A percentile compares a stretch with the other conserved stretches of the same genome.
Conservation (phyloP, 163 green algal species). For the Prototheca wickerhamii region DNA sequence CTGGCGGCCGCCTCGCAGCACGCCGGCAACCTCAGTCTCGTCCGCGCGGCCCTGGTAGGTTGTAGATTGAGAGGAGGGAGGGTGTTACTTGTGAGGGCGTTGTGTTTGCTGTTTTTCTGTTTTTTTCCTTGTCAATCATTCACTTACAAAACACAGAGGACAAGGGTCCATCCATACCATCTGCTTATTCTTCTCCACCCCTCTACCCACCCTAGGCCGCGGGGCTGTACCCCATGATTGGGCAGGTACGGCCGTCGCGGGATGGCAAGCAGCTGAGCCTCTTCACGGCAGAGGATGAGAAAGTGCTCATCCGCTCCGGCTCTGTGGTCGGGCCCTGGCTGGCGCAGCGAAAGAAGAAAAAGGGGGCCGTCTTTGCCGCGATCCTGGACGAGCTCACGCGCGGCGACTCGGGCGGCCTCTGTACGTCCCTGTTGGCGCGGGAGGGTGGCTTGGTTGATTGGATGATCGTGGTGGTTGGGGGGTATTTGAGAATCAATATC, state of each 20-base stretch:
- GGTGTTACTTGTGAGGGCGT: not conserved
- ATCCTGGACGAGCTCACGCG: no score
- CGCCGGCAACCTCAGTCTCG: constrained; percentile 28
- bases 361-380: no score
- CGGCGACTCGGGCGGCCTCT: no score
- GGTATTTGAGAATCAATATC: no score
- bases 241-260: constrained; percentile 19
- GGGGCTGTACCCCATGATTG: constrained; percentile 45
- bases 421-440: no score
- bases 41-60: constrained; percentile 49
- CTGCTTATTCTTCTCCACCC: not conserved
- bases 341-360: no score
- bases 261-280: constrained; percentile 12
- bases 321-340: no score
- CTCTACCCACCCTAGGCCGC: constrained; percentile 11
- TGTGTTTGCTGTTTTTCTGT: not conserved
- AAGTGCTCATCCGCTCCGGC: constrained; percentile 34
- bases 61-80: not conserved
- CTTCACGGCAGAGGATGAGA: constrained; percentile 35
- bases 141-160: no score
- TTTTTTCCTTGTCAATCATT: not conserved
- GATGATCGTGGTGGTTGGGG: no score
- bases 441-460: no score
- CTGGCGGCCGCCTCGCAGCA: constrained; percentile 21
- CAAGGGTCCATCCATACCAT: no score